Evolutionary conservation across 345 rosid genomes (phyloP).

Genomic region (Euphorbia tirucalli): DNA sequence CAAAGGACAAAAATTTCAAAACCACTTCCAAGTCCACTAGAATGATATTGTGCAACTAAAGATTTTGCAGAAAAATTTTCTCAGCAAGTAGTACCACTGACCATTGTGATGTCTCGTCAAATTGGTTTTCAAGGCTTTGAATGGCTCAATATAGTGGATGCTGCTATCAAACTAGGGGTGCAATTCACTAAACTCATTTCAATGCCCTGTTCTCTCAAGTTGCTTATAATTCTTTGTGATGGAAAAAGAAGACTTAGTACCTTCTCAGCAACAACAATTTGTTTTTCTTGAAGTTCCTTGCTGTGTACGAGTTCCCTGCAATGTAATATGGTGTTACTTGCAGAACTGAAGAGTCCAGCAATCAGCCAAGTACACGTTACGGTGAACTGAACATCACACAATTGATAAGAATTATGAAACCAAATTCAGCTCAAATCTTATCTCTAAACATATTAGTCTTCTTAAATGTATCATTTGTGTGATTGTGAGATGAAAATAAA

Average conservation of each 20-base stretch:
- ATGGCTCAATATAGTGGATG: conserved; percentile 52
- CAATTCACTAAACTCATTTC: conserved; percentile 16
- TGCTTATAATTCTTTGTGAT: conserved; percentile 16
- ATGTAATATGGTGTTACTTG: conserved; percentile 5
- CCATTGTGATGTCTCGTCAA: not conserved
- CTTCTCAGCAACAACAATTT: conserved; percentile 58
- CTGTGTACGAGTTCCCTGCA: conserved; percentile 59
- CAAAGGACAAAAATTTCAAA: not conserved
- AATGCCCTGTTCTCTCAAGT: conserved; percentile 21
- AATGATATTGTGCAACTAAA: not conserved
- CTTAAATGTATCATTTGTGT: too few species aligned
- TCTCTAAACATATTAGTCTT: not conserved
- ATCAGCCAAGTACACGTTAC: too few species aligned
- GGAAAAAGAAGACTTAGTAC: conserved; percentile 58
- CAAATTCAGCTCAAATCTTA: not conserved
- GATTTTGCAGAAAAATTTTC: not conserved
- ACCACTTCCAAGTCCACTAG: not conserved
- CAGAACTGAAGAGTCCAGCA: too few species aligned
- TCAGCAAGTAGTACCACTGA: too few species aligned
- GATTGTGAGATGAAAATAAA: too few species aligned
- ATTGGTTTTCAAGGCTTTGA: conserved; percentile 26
- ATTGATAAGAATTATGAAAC: not conserved
- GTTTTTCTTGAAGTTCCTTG: conserved; percentile 44
- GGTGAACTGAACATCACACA: not conserved
- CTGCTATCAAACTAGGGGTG: conserved; percentile 72